Conservation (phyloP, 179 eudicot genomes). For the Spergularia azorica region DNA sequence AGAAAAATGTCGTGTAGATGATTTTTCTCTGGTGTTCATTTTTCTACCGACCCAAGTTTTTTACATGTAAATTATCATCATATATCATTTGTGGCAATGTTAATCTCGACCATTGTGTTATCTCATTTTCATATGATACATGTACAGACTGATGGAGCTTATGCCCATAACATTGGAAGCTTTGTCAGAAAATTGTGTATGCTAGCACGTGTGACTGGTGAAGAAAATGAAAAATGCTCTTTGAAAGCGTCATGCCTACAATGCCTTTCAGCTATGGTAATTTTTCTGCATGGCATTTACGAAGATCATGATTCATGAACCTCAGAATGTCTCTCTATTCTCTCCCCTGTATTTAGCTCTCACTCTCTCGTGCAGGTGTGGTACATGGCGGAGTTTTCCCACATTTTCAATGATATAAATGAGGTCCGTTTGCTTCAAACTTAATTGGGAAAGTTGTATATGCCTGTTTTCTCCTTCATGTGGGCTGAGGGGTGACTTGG, state of each 20-base stretch:
- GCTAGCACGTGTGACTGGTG: conserved; percentile 61
- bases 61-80: background rate
- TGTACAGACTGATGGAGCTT: conserved; percentile 83
- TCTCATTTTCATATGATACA: conserved; percentile 24
- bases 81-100: background rate
- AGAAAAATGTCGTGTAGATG: no score
- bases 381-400: conserved; percentile 91
- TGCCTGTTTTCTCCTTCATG: background rate
- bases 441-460: background rate
- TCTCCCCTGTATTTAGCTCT: background rate
- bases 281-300: conserved; percentile 9
- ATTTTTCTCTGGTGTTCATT: background rate
- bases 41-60: background rate
- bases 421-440: conserved; percentile 52
- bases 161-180: conserved; percentile 65
- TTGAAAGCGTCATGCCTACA: conserved; percentile 86
- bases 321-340: background rate
- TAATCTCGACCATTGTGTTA: background rate
- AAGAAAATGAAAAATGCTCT: conserved; percentile 51
- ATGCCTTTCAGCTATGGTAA: conserved; percentile 96
- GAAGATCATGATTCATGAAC: background rate
- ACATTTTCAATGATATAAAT: conserved; percentile 62
- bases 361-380: conserved; percentile 63
- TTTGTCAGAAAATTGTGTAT: conserved; percentile 59
- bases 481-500: background rate